phyloP scores from a whole-genome alignment of 345 rosid genomes.

The Hevea brasiliensis region DNA sequence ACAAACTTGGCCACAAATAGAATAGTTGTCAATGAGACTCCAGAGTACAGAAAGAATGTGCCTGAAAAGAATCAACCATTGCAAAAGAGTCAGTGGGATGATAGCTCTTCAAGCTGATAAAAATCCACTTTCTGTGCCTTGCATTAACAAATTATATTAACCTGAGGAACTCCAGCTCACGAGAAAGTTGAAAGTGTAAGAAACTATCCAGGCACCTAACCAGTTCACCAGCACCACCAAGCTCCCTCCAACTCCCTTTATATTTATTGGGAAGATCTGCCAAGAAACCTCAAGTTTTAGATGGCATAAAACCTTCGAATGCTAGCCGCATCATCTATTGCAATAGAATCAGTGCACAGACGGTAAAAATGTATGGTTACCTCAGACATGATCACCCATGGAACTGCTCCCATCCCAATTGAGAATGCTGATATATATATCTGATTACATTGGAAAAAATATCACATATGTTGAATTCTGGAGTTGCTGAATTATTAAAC shows the following conservation, averaged over 20 bases:
- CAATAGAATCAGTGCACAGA: neutral
- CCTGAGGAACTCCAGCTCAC: slow-evolving; percentile 82
- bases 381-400: slow-evolving; percentile 98
- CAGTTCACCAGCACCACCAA: slow-evolving; percentile 86
- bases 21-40: slow-evolving; percentile 54
- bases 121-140: neutral
- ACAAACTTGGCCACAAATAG: slow-evolving; percentile 72
- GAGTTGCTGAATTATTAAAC: neutral
- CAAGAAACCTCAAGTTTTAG: neutral
- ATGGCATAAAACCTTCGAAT: neutral
- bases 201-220: slow-evolving; percentile 91
- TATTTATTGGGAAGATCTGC: slow-evolving; percentile 86
- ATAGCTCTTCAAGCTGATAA: neutral
- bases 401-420: slow-evolving; percentile 92
- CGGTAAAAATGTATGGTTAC: slow-evolving; percentile 30
- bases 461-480: neutral
- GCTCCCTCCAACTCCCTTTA: slow-evolving; percentile 92
- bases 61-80: slow-evolving; percentile 40
- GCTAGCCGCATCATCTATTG: neutral
- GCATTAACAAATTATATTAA: slow-evolving; percentile 11
- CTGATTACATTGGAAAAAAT: slow-evolving; percentile 32
- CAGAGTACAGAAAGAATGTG: slow-evolving; percentile 71
- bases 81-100: neutral
- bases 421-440: slow-evolving; percentile 65
- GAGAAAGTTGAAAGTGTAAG: slow-evolving; percentile 83